Evolutionary conservation across 306 rosid genomes (phyloP), one percentile per base, ranked within the genome.

Genomic region (Gastrolobium bilobum): DNA sequence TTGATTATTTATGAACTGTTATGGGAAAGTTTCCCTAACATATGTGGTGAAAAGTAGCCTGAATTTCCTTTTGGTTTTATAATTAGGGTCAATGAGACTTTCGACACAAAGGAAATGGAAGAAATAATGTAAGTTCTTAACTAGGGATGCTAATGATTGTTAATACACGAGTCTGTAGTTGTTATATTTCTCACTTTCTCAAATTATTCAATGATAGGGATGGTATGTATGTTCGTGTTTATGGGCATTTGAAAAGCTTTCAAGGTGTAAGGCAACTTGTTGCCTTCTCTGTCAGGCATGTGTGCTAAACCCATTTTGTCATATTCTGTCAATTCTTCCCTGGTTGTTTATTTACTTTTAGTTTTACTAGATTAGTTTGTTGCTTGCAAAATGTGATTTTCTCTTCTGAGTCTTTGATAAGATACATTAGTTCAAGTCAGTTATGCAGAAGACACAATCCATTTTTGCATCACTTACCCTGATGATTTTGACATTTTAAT

Each of bases 251-350:
- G 92, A 96, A 91, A 80, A 86, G 86, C 80, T 88, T 96, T 79
- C 96, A 91, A 84, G 96, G 94, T 9, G 86, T 76, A 44, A 91
- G 68, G 81, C 93, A 88, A 66, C 76, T 91, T 37, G 87, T 80
- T 20, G 98, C 97, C 73, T 93, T 93, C 79, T 89, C 97, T 62
- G 97, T 90, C 79, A 93, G 98, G 99, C 83, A 84, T 68, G 67
- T 51, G 82, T 5, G 51, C 81, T 10, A 31, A 6, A 15, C 38
- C 31, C 39, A 31, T 37, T 71, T 38, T 64, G 43, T 10, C 59
- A 20, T 47, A 6, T 42, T 30, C 44, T 59, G 63, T 26, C 35
- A 71, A 63, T 60, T 79, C 5, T 44, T 30, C 39, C 34, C 11
- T 40, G 58, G 37, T 35, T 79, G n/a, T 61, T 42, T 50, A 56